Evolutionary conservation across 345 rosid species (phyloP).

Genomic region (Populus tremula): DNA sequence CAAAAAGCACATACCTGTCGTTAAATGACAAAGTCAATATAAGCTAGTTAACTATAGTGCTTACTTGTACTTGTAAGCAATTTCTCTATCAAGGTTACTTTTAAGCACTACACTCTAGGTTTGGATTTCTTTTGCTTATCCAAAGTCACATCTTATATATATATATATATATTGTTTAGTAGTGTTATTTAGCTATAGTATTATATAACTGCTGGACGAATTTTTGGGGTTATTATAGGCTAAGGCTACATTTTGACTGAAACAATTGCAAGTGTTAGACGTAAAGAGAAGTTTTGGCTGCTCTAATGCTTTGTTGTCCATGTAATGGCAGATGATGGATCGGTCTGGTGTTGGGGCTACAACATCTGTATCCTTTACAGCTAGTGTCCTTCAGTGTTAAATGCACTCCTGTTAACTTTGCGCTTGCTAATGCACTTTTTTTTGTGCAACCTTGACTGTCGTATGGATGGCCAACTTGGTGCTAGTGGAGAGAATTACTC

Average conservation of each 20-base stretch:
- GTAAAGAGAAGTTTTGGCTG: neutral
- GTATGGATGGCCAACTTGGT: slow-evolving; percentile 90
- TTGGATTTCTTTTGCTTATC: neutral
- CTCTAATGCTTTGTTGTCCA: slow-evolving; percentile 3
- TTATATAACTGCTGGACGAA: neutral
- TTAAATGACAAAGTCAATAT: no score
- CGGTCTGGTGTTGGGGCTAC: slow-evolving; percentile 94
- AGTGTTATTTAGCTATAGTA: neutral
- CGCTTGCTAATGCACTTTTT: slow-evolving; percentile 13
- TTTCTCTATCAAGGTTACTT: no score
- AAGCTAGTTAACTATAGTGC: no score
- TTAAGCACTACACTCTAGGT: no score
- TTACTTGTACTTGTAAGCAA: no score
- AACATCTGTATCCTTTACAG: slow-evolving; percentile 74
- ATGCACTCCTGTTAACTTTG: slow-evolving; percentile 1
- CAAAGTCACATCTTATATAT: neutral
- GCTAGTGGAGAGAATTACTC: slow-evolving; percentile 46
- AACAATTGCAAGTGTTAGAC: neutral
- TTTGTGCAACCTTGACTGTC: slow-evolving; percentile 51
- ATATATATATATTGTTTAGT: neutral
- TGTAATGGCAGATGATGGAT: slow-evolving; percentile 76
- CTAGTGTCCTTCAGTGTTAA: neutral
- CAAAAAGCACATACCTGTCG: no score
- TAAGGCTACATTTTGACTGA: slow-evolving; percentile 2
- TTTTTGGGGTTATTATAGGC: neutral